Evolutionary conservation across 208 protist genomes (phyloP).

Genomic region (Trypanosoma vivax): DNA sequence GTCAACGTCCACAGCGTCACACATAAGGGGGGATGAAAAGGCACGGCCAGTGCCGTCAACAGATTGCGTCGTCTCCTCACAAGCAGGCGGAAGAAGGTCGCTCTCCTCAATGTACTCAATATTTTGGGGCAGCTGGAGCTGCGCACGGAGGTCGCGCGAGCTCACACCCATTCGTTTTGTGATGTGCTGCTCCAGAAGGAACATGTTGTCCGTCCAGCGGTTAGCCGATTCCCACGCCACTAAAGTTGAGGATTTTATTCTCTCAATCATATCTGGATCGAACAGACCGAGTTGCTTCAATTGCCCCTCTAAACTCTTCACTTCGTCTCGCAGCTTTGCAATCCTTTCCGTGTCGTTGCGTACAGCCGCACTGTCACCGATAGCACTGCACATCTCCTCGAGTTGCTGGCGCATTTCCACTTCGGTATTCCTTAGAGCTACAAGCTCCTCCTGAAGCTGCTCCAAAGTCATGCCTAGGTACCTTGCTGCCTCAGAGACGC

Average conservation of each 20-base stretch:
- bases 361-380: conserved; percentile 17
- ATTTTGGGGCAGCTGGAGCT: conserved; percentile 35
- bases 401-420: conserved; percentile 2
- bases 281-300: conserved; percentile 19
- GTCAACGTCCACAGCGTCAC: too few relatives aligned
- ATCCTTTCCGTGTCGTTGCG: conserved; percentile 10
- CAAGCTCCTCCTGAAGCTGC: conserved; percentile 7
- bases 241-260: conserved; percentile 18
- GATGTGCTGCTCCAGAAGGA: conserved; percentile 54
- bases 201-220: conserved; percentile 82
- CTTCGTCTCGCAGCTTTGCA: conserved; percentile 11
- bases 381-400: conserved; percentile 3
- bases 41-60: neutral
- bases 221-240: conserved; percentile 53
- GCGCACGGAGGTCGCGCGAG: conserved; percentile 29
- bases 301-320: conserved; percentile 3
- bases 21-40: neutral
- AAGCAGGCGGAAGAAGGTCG: neutral
- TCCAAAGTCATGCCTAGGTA: conserved; percentile 12
- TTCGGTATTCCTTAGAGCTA: conserved; percentile 5
- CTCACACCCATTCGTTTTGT: conserved; percentile 21
- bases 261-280: conserved; percentile 23
- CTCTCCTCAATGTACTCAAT: conserved; percentile 44
- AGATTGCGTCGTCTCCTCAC: neutral
- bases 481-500: neutral